Base-by-base conservation (phyloP, 768 basidiomycete genomes). In the Kwoniella dendrophila region DNA sequence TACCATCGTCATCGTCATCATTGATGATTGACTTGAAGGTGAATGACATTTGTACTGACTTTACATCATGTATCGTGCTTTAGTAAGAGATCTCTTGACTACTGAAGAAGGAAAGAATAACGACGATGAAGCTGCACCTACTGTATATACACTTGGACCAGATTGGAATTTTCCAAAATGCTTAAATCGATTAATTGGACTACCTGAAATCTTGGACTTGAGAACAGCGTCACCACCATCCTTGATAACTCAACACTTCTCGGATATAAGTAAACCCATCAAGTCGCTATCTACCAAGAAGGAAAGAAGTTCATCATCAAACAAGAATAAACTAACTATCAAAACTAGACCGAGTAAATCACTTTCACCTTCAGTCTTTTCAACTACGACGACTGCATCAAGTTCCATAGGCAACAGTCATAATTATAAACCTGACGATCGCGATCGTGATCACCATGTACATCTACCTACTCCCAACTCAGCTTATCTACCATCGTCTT, bases 101-200 rank as follows among this genome's bases (percentile, higher is more conserved):
- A 60, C 59, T 14, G 50, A 52, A 20, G 59, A 54, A 43, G 48
- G 54, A 20, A 60, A 38, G 45, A 62, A 60, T 29, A 48, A 26
- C 20, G 60, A 62, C 24, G 50, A 51, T 20, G 59, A 60, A 29
- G 51, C 27, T 24, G 40, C 50, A 16, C 60, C 53, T 0, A 50
- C 38, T 6, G 47, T 49, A 26, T 62, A 62, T 44, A 49, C 38
- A 7, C 27, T 62, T 10, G 43, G 24, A 4, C 24, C 53, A 44
- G 60, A 62, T 12, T 62, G 60, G 60, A 47, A 36, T 18, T 62
- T 48, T 38, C 60, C 60, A 1, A 26, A 40, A n/a, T 49, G 45
- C 24, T 32, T 62, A 11, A 62, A 56, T 33, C 26, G 50, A n/a
- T 14, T 56, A 22, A 62, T 62, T 45, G 60, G 60, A 18, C n/a